phyloP scores from a whole-genome alignment of 2,329 filamentous ascomycete genomes.

The Drechslerella coelobrocha region DNA sequence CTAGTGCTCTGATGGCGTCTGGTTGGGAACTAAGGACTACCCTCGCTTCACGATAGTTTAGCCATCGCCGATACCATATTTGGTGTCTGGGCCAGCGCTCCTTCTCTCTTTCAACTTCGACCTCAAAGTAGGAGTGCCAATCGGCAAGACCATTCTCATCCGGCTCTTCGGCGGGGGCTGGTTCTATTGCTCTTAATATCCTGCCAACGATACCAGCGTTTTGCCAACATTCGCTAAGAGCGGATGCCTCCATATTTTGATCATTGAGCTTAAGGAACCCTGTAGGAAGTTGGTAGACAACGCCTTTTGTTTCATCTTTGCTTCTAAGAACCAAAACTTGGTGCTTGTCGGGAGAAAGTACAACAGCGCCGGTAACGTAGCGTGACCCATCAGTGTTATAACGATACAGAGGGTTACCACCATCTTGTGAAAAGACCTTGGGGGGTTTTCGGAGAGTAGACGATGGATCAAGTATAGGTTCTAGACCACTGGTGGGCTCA shows the following conservation, averaged over 20 bases:
- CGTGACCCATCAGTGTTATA: constrained; percentile 49
- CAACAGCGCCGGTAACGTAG: constrained; percentile 47
- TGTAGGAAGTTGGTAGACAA: constrained; percentile 37
- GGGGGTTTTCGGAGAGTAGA: too few species aligned
- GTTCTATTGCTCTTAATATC: constrained; percentile 42
- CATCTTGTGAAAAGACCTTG: constrained; percentile 19
- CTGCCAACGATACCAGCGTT: constrained; percentile 47
- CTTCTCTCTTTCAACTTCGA: constrained; percentile 45
- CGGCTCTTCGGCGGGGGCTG: constrained; percentile 45
- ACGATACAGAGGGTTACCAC: constrained; percentile 38
- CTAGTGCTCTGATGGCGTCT: constrained; percentile 42
- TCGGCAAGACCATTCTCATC: constrained; percentile 49
- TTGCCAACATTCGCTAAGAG: constrained; percentile 47
- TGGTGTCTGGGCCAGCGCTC: constrained; percentile 42
- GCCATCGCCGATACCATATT: constrained; percentile 46
- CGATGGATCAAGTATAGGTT: too few species aligned
- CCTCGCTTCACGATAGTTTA: constrained; percentile 45
- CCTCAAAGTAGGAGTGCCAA: constrained; percentile 50
- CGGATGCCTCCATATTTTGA: constrained; percentile 50
- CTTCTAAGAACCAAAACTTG: constrained; percentile 44
- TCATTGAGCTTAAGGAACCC: constrained; percentile 46
- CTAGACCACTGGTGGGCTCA: too few species aligned
- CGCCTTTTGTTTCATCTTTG: constrained; percentile 35
- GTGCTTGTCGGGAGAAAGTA: constrained; percentile 48
- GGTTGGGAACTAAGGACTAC: constrained; percentile 46